Conservation (phyloP, 176 grass and related monocot species). For the Bonia amplexicaulis region DNA sequence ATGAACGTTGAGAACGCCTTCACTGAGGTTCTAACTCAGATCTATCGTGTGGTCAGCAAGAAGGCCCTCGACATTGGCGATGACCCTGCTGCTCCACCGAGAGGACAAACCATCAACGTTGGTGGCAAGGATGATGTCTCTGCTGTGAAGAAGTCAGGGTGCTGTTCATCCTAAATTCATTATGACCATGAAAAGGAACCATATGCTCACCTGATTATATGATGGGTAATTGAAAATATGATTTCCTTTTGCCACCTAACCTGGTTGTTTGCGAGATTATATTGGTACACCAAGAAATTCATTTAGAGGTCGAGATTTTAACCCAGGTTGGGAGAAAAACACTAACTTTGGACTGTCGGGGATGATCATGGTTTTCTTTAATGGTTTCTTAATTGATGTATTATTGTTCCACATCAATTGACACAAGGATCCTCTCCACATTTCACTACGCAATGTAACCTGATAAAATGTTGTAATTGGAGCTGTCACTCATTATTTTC, state of each 20-base stretch:
- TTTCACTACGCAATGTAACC: not conserved
- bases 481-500: slow-evolving; percentile 5
- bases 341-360: slow-evolving; percentile 18
- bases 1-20: slow-evolving; percentile 49
- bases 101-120: slow-evolving; percentile 49
- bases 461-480: slow-evolving; percentile 24
- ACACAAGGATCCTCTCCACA: slow-evolving; percentile 26
- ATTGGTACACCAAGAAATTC: slow-evolving; percentile 2
- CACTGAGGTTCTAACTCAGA: slow-evolving; percentile 54
- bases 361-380: slow-evolving; percentile 5
- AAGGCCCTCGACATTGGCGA: slow-evolving; percentile 52
- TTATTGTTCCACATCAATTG: not conserved
- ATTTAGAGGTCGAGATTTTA: slow-evolving; percentile 3
- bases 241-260: slow-evolving; percentile 22
- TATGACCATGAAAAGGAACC: slow-evolving; percentile 32
- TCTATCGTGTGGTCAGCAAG: slow-evolving; percentile 51
- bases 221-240: slow-evolving; percentile 24
- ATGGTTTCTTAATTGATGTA: slow-evolving; percentile 28
- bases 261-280: slow-evolving; percentile 21
- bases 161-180: slow-evolving; percentile 41
- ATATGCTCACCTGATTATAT: slow-evolving; percentile 12
- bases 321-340: not conserved
- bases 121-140: slow-evolving; percentile 54
- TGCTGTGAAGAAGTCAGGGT: slow-evolving; percentile 43
- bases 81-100: slow-evolving; percentile 51